phyloP scores from a whole-genome alignment of 1,284 basidiomycete species.

The Hemileia vastatrix region DNA sequence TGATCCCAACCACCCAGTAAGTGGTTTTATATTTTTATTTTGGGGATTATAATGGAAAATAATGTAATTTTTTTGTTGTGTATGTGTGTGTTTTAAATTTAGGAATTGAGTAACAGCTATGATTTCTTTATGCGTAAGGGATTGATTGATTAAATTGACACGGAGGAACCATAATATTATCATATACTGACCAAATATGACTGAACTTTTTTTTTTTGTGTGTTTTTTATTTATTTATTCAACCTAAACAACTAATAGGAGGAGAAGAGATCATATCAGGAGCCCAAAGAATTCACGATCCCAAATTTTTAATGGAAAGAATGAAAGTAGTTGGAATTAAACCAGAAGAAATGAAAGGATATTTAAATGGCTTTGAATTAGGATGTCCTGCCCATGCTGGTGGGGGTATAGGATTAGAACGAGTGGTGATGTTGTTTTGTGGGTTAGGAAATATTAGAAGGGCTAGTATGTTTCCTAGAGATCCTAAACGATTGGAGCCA shows the following conservation, averaged over 20 bases:
- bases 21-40: conserved; percentile 33
- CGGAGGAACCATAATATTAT: too few relatives aligned
- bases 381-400: conserved; percentile 41
- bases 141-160: too few relatives aligned
- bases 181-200: too few relatives aligned
- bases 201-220: too few relatives aligned
- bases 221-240: background rate
- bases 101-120: conserved; percentile 22
- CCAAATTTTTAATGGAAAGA: conserved; percentile 34
- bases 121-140: conserved; percentile 23
- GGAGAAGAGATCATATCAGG: conserved; percentile 44
- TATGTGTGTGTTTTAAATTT: too few relatives aligned
- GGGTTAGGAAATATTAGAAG: conserved; percentile 40
- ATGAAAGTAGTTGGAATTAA: conserved; percentile 34
- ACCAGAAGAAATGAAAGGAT: conserved; percentile 37
- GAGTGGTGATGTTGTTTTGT: conserved; percentile 42
- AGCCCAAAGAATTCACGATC: conserved; percentile 40
- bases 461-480: conserved; percentile 41
- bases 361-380: conserved; percentile 40
- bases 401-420: conserved; percentile 42
- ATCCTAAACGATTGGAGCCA: conserved; percentile 35
- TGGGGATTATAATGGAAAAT: too few relatives aligned
- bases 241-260: conserved; percentile 26
- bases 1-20: conserved; percentile 71
- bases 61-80: too few relatives aligned